A percentile compares a stretch with the other conserved stretches of the same genome.
phyloP scores from a whole-genome alignment of 2,329 filamentous ascomycete species.

The Hypoxylon sp. region DNA sequence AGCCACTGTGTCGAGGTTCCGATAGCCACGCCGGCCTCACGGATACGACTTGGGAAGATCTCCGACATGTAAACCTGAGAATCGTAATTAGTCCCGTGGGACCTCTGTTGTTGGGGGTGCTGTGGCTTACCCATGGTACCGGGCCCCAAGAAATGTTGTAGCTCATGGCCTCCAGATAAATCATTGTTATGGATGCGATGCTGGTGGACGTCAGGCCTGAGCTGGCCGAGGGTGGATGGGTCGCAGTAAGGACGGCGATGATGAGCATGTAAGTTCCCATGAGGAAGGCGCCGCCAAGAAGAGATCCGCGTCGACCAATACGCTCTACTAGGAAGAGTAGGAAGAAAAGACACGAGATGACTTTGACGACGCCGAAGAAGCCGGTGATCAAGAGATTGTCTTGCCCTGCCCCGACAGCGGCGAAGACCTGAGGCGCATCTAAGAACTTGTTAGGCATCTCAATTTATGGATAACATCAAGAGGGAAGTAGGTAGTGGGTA shows the following conservation, averaged over 20 bases:
- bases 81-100: neutral
- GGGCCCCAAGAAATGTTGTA: conserved; percentile 69
- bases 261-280: conserved; percentile 70
- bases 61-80: conserved; percentile 61
- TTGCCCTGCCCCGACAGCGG: conserved; percentile 63
- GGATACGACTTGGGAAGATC: conserved; percentile 67
- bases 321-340: conserved; percentile 65
- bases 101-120: neutral
- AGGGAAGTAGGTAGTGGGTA: neutral
- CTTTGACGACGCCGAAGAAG: conserved; percentile 68
- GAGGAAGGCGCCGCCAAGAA: conserved; percentile 63
- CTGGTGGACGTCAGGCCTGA: conserved; percentile 57
- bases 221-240: conserved; percentile 57
- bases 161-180: conserved; percentile 65
- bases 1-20: conserved; percentile 67
- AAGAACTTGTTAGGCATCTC: neutral
- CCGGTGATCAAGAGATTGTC: conserved; percentile 64
- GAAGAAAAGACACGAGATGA: conserved; percentile 63
- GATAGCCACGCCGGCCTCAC: conserved; percentile 64
- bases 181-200: conserved; percentile 67
- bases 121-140: conserved; percentile 61
- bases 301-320: conserved; percentile 63
- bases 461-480: neutral
- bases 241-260: conserved; percentile 63
- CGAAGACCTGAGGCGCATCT: conserved; percentile 67